A percentile compares a stretch with the other conserved stretches of the same genome.
Evolutionary conservation across 768 basidiomycete species (phyloP).

Genomic region (Russula griseocarnosa): DNA sequence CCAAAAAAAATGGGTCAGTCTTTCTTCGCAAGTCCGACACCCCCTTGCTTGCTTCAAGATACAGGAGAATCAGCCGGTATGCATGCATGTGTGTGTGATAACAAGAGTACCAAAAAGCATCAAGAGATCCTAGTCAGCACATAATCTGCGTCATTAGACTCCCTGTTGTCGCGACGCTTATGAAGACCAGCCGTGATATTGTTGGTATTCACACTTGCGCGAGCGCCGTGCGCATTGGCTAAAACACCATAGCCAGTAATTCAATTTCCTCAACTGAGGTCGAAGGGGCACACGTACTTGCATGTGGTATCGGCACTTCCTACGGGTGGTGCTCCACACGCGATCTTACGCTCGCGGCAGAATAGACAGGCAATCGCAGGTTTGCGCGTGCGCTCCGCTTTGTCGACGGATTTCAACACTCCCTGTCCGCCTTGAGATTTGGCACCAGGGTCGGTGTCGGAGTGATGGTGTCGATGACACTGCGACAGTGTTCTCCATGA

Average conservation of each 20-base stretch:
- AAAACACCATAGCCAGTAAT: conserved; percentile 3
- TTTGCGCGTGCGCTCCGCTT: conserved; percentile 24
- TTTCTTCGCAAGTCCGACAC: too few species aligned
- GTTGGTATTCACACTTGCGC: conserved; percentile 29
- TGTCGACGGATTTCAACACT: conserved; percentile 23
- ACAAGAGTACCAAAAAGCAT: too few species aligned
- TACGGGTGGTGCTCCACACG: conserved; percentile 33
- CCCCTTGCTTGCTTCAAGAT: too few species aligned
- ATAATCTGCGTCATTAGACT: conserved; percentile 22
- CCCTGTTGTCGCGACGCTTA: conserved; percentile 25
- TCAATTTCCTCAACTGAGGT: conserved; percentile 4
- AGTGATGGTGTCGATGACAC: conserved; percentile 7
- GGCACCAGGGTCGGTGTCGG: conserved; percentile 5
- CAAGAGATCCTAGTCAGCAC: conserved; percentile 7
- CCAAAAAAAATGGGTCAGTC: too few species aligned
- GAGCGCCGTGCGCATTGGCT: conserved; percentile 29
- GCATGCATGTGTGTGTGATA: not conserved
- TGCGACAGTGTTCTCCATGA: not conserved
- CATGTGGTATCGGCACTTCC: conserved; percentile 27
- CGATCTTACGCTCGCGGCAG: conserved; percentile 45
- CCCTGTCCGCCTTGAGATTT: conserved; percentile 23
- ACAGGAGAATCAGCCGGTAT: not conserved
- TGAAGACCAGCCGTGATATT: conserved; percentile 29
- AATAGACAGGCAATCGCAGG: conserved; percentile 39
- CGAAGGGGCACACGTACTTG: conserved; percentile 24